Conservation (phyloP, 768 basidiomycete species). For the Mycena crocata region DNA sequence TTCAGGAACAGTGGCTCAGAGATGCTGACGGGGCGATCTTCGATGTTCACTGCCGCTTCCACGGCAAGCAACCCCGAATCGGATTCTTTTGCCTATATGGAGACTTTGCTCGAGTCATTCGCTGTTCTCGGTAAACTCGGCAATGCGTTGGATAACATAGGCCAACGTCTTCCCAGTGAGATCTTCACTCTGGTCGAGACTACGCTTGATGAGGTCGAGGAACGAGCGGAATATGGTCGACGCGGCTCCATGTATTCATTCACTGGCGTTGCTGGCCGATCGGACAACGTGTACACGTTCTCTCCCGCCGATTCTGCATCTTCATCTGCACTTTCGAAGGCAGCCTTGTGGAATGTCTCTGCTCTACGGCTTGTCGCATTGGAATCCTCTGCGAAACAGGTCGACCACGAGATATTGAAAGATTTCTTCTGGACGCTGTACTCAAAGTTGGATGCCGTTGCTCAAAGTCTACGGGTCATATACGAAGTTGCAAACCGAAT, state of each 20-base stretch:
- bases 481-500: constrained; percentile 93
- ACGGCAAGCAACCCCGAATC: constrained; percentile 79
- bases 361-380: constrained; percentile 75
- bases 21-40: constrained; percentile 22
- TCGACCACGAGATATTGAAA: constrained; percentile 86
- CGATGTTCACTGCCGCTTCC: constrained; percentile 32
- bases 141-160: constrained; percentile 81
- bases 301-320: constrained; percentile 42
- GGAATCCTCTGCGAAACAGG: constrained; percentile 76
- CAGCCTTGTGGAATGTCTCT: constrained; percentile 57
- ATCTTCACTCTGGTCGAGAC: constrained; percentile 86
- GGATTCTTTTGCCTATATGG: constrained; percentile 94
- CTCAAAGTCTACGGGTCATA: constrained; percentile 89
- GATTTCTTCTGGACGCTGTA: constrained; percentile 99
- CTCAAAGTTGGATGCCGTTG: constrained; percentile 93
- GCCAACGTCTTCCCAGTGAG: constrained; percentile 86
- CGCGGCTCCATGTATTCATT: constrained; percentile 54
- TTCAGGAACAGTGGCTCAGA: constrained; percentile 38
- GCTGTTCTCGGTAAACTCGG: constrained; percentile 92
- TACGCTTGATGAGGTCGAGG: constrained; percentile 92
- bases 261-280: constrained; percentile 50
- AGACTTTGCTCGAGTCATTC: constrained; percentile 92
- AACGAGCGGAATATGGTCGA: constrained; percentile 85
- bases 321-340: constrained; percentile 38
- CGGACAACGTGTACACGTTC: constrained; percentile 68